These are phyloP conservation scores for Ceriops zippeliana DNA, from an alignment of 345 rosid genomes.

Conservation along the genomic window DNA sequence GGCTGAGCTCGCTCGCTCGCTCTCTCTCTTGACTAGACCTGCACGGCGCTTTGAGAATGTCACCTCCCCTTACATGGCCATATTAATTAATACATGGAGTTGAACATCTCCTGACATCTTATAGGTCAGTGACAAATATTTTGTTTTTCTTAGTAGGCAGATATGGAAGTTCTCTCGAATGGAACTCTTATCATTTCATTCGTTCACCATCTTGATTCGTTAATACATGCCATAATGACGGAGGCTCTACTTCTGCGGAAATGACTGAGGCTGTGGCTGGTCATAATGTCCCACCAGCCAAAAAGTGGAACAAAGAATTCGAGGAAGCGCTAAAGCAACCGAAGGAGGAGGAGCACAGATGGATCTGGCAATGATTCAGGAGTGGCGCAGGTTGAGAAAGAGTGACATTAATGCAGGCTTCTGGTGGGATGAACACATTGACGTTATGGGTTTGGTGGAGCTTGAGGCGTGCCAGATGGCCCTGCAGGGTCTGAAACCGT, in stretches of 20 bases:
- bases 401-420: neutral
- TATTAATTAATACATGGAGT: too few species aligned
- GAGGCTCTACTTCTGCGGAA: neutral
- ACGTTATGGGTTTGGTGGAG: slow-evolving; percentile 29
- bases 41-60: too few species aligned
- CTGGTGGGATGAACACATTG: slow-evolving; percentile 37
- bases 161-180: too few species aligned
- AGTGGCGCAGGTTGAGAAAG: slow-evolving; percentile 9
- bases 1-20: slow-evolving; percentile 12
- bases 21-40: too few species aligned
- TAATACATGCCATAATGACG: neutral
- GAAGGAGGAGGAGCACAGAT: slow-evolving; percentile 23
- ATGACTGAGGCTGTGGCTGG: neutral
- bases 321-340: slow-evolving; percentile 17
- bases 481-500: neutral
- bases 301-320: slow-evolving; percentile 18
- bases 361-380: slow-evolving; percentile 3
- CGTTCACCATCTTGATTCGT: too few species aligned
- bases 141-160: too few species aligned
- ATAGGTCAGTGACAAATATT: too few species aligned
- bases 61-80: too few species aligned
- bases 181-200: too few species aligned
- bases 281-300: neutral
- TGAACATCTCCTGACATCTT: too few species aligned
- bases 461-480: slow-evolving; percentile 18